Evolutionary conservation across 495 filamentous ascomycete genomes (phyloP), one percentile per base, ranked within the genome.

Genomic region (Penicillium samsonianum): DNA sequence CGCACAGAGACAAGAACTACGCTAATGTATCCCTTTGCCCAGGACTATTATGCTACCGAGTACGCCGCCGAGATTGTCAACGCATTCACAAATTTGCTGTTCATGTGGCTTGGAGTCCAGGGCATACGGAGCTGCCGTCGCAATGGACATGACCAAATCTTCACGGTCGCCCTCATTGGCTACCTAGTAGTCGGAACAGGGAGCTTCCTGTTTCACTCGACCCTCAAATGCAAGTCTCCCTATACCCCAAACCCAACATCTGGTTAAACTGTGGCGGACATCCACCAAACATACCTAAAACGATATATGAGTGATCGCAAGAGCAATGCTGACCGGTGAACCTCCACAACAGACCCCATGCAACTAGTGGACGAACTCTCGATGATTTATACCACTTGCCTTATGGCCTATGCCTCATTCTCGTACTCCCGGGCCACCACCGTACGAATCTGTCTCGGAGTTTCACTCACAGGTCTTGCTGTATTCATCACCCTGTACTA

Each of bases 331-430:
- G 44, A 67, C 68, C 40, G 49, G 35, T 54, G 38, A 16, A 25
- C 11, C 11, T 2, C 8, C 23, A 14, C 7, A 46, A 53, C 69
- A 96, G 92, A 98, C 73, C 91, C 92, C 2, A 96, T 96, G 94
- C 94, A 98, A 68, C 84, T 98, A 16, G 88, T 97, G 33, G 94
- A 98, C 65, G 94, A 98, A 73, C 82, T 97, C 8, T 90, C 87
- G 58, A 98, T 98, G 94, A 96, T 98, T 28, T 98, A 98, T 69
- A 96, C 93, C 2, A 95, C 93, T 8, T 95, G 89, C 61, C 72
- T 96, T n/a, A 95, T 96, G 88, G 87, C 80, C 70, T 96, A 88
- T 70, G 91, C 90, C 14, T 89, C 90, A 19, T 94, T 96, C 70
- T 85, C 88, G 10, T 89, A 93, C 73, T 83, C 79, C 5, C 80